Percentiles rank a stretch among this genome's conserved stretches.
Conservation (phyloP, 75 land plant species). For the Ceratopteris richardii region DNA sequence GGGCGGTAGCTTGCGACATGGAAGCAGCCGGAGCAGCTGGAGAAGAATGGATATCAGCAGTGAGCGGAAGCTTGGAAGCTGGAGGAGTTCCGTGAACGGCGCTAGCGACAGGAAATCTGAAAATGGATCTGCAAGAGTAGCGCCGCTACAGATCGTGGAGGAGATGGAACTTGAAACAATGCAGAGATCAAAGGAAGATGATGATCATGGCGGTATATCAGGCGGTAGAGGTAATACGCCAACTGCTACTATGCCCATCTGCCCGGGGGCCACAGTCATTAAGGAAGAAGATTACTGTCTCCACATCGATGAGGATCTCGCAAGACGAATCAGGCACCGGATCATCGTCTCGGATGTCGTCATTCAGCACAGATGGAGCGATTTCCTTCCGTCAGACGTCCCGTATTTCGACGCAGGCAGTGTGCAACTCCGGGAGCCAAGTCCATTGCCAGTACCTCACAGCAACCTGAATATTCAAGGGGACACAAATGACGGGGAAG, state of each 20-base stretch:
- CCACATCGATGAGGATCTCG: not conserved
- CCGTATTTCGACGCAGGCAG: conserved; percentile 41
- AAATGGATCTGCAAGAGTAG: too few relatives aligned
- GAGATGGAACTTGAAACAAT: not conserved
- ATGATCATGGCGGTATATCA: too few relatives aligned
- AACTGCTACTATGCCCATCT: not conserved
- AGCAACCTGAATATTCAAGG: too few relatives aligned
- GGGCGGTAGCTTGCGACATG: not conserved
- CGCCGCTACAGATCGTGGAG: too few relatives aligned
- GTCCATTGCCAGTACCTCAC: too few relatives aligned
- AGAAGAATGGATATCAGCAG: not conserved
- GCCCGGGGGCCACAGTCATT: not conserved
- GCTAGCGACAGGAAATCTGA: not conserved
- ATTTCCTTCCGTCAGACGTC: conserved; percentile 60
- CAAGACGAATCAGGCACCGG: conserved; percentile 56
- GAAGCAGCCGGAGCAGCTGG: not conserved
- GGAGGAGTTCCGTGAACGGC: not conserved
- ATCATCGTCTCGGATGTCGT: conserved; percentile 72
- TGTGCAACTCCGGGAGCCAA: not conserved
- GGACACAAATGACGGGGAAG: too few relatives aligned
- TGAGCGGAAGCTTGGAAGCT: not conserved
- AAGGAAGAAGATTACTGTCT: not conserved
- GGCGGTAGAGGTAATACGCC: not conserved
- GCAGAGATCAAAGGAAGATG: too few relatives aligned
- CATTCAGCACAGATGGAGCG: conserved; percentile 77